A percentile compares a stretch with the other conserved stretches of the same genome.
Evolutionary conservation across 2,329 filamentous ascomycete genomes (phyloP).

Genomic region (Didymosphaeria variabile): DNA sequence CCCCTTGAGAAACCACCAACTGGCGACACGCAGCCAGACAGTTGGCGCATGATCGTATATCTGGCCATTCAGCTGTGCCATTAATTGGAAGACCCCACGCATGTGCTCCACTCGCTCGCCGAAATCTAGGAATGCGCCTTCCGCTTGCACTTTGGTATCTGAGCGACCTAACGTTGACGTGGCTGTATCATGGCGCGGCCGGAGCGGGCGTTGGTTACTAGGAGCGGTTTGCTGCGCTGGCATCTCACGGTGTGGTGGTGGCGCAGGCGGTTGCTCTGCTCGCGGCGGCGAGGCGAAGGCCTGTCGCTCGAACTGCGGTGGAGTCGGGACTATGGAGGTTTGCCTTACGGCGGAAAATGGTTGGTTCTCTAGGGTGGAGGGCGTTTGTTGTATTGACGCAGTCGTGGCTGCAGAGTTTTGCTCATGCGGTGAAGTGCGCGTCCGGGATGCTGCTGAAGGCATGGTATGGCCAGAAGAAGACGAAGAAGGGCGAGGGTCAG

Average conservation of each 20-base stretch:
- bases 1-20: conserved; percentile 92
- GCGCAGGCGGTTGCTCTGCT: conserved; percentile 22
- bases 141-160: conserved; percentile 43
- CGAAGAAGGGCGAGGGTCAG: conserved; percentile 37
- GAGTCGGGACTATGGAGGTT: conserved; percentile 32
- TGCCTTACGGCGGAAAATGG: conserved; percentile 29
- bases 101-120: conserved; percentile 75
- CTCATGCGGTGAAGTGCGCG: conserved; percentile 34
- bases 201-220: conserved; percentile 24
- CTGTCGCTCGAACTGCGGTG: conserved; percentile 33
- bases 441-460: conserved; percentile 33
- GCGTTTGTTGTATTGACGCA: conserved; percentile 27
- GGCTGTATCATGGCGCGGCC: conserved; percentile 30
- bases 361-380: conserved; percentile 28
- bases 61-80: conserved; percentile 77
- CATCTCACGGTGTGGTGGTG: conserved; percentile 23
- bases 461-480: conserved; percentile 39
- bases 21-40: conserved; percentile 75
- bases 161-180: conserved; percentile 35
- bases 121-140: conserved; percentile 72
- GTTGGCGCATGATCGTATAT: conserved; percentile 69
- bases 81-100: conserved; percentile 77
- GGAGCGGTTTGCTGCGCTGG: conserved; percentile 17
- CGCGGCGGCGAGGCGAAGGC: conserved; percentile 20
- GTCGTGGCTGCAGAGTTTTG: conserved; percentile 28